Base-by-base conservation (phyloP, 768 basidiomycete species). In the Russula lepida region DNA sequence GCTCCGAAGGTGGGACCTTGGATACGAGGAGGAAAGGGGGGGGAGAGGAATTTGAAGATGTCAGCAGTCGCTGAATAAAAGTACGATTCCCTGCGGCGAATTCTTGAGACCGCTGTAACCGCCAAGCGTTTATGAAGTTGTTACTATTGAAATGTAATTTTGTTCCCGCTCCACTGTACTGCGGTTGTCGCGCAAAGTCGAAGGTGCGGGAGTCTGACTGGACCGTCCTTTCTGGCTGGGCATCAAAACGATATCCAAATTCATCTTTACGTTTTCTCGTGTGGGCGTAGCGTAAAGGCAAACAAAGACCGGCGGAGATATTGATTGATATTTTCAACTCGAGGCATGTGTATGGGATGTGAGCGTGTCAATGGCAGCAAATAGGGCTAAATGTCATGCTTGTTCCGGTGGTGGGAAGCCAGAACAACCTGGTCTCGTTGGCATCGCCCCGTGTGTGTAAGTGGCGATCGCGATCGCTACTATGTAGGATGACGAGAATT, bases 1-100 rank as follows among this genome's bases (percentile, higher is more conserved):
- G 60, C 54, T 61, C 49, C 30, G 50, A 53, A 56, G 27, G 25
- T 15, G 54, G 46, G 54, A 28, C 55, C 55, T 57, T 62, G 55
- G 60, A 62, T 62, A 62, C 60, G 54, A n/a, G 54, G 46, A 35
- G 33, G 46, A 23, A 25, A 47, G 8, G 23, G 13, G 0, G 56
- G 46, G 41, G 15, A 17, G 15, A 15, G 35, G 19, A 55, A 55
- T 30, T 32, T 15, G 39, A 21, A 27, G 33, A 53, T 47, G 37
- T 54, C 58, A 41, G 27, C 43, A 44, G 11, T n/a, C 35, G 30
- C 43, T 35, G 51, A 59, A 44, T 52, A 41, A 50, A 50, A 52
- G n/a, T 35, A 39, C 32, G 28, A 44, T 50, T 46, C 11, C 44
- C 12, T 46, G 39, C 21, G 50, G 46, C 11, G 37, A 49, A 27